Conservation (phyloP, 768 basidiomycete species). For the Pulveroboletus frians region DNA sequence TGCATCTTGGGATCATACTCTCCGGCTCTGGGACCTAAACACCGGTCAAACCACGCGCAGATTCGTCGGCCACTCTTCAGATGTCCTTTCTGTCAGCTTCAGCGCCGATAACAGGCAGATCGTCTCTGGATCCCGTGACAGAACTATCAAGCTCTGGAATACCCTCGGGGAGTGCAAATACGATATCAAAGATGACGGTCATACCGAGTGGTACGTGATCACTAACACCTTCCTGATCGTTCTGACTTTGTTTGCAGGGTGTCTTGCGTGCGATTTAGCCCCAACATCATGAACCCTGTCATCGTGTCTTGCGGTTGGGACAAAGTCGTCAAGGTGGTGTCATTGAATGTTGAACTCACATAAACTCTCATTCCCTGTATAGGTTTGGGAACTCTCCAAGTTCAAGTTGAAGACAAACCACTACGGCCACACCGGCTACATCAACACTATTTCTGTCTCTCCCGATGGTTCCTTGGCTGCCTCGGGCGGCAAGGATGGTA, state of each 20-base stretch:
- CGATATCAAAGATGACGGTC: slow-evolving; percentile 98
- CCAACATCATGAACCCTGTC: slow-evolving; percentile 94
- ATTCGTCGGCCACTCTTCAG: slow-evolving; percentile 96
- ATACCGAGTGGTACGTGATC: slow-evolving; percentile 78
- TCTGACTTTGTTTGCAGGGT: slow-evolving; percentile 53
- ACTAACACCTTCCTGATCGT: not conserved
- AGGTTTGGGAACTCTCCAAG: slow-evolving; percentile 99
- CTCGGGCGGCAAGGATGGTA: slow-evolving; percentile 98
- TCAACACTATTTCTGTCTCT: slow-evolving; percentile 97
- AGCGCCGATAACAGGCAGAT: slow-evolving; percentile 99
- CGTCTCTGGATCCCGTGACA: slow-evolving; percentile 96
- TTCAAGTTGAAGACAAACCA: slow-evolving; percentile 99
- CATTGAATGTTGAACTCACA: slow-evolving; percentile 1
- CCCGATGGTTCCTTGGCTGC: slow-evolving; percentile 98
- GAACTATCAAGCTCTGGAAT: slow-evolving; percentile 99
- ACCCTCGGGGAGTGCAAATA: slow-evolving; percentile 99
- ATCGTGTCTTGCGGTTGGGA: slow-evolving; percentile 99
- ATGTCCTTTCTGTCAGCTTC: slow-evolving; percentile 99
- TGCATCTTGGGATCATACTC: slow-evolving; percentile 99
- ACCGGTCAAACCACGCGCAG: slow-evolving; percentile 93
- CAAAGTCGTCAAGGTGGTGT: slow-evolving; percentile 96
- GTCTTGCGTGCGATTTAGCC: slow-evolving; percentile 98
- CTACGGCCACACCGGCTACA: slow-evolving; percentile 98
- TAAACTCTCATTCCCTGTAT: slow-evolving; percentile 30
- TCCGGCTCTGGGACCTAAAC: slow-evolving; percentile 99